Conservation (phyloP, 495 filamentous ascomycete species). For the Penicillium cinerascens region DNA sequence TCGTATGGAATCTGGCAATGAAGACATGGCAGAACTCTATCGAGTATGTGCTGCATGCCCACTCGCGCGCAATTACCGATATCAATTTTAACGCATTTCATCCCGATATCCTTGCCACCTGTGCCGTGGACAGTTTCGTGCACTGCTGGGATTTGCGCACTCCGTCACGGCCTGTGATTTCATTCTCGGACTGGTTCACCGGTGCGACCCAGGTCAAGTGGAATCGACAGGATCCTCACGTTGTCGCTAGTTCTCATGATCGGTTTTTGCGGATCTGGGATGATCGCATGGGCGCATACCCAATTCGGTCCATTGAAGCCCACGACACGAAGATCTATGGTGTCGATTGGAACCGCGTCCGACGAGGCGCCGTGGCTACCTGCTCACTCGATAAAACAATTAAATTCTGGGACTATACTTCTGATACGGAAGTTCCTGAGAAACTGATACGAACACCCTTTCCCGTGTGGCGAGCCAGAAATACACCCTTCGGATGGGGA, state of each 20-base stretch:
- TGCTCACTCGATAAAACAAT: constrained; percentile 91
- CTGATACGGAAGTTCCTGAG: constrained; percentile 60
- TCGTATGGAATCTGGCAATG: constrained; percentile 91
- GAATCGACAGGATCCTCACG: constrained; percentile 79
- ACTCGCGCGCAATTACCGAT: constrained; percentile 89
- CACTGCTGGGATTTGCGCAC: constrained; percentile 88
- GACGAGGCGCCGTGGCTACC: constrained; percentile 67
- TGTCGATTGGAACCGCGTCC: constrained; percentile 86
- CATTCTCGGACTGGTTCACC: constrained; percentile 91
- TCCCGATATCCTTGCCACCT: constrained; percentile 84
- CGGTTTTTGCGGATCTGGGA: constrained; percentile 88
- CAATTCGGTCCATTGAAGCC: constrained; percentile 77
- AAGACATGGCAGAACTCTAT: constrained; percentile 68
- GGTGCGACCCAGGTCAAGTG: constrained; percentile 96
- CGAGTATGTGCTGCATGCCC: constrained; percentile 85
- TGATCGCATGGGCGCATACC: constrained; percentile 72
- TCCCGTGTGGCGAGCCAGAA: constrained; percentile 89
- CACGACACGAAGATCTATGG: constrained; percentile 97
- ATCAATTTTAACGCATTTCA: constrained; percentile 96
- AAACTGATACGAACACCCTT: constrained; percentile 75
- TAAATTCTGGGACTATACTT: constrained; percentile 87
- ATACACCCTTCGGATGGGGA: constrained; percentile 87
- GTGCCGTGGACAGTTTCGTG: constrained; percentile 88
- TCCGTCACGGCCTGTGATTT: constrained; percentile 69
- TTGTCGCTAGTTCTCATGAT: constrained; percentile 89